Conservation (phyloP, 2,329 filamentous ascomycete species). For the Penicillium brasilianum region DNA sequence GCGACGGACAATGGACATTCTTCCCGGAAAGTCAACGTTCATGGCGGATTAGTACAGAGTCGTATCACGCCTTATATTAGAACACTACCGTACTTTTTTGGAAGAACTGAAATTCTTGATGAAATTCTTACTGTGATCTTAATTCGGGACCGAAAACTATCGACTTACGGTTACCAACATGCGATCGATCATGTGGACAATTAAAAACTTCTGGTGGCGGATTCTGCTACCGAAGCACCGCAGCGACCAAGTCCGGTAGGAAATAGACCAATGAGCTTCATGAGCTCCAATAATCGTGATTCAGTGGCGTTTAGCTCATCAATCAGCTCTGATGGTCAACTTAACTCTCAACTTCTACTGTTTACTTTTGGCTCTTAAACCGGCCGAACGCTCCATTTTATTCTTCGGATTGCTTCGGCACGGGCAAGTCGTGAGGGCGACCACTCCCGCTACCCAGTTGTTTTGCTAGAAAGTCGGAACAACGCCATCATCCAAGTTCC, state of each 20-base stretch:
- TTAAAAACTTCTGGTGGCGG: neutral
- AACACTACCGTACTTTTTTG: neutral
- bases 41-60: neutral
- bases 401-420: neutral
- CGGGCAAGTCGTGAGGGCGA: neutral
- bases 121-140: neutral
- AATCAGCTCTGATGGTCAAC: neutral
- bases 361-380: neutral
- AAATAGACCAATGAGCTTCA: neutral
- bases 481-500: neutral
- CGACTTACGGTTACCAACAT: neutral
- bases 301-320: neutral
- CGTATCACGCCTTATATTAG: neutral
- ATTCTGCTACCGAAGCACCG: neutral
- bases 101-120: neutral
- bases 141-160: neutral
- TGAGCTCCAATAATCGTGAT: neutral
- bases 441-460: neutral
- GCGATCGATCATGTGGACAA: neutral
- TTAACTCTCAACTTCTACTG: neutral
- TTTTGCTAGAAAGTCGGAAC: neutral
- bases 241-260: neutral
- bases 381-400: neutral
- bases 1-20: neutral
- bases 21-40: neutral